Percentiles rank a stretch among this genome's conserved stretches.
Conservation (phyloP, 148 eudicot species). For the Rheum nobile region DNA sequence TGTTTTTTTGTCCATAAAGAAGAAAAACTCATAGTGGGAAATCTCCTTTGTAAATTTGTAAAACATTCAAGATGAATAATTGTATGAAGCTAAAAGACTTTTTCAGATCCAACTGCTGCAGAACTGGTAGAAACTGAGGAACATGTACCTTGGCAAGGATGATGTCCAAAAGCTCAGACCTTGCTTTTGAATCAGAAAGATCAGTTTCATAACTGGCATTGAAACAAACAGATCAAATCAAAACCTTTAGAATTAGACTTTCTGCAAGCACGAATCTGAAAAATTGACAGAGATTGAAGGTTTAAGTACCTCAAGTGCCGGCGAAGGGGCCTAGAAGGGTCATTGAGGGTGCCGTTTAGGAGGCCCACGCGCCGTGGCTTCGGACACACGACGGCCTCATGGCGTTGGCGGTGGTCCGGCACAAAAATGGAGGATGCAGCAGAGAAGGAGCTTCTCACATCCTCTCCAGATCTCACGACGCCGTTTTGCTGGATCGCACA, state of each 20-base stretch:
- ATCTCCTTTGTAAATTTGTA: not conserved
- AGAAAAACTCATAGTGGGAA: not conserved
- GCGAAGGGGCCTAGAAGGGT: conserved; percentile 28
- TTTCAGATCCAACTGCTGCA: not conserved
- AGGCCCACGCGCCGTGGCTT: conserved; percentile 74
- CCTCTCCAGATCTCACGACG: conserved; percentile 30
- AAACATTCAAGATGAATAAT: not conserved
- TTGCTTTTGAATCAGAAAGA: conserved; percentile 55
- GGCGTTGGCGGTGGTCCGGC: conserved; percentile 13
- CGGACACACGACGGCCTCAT: conserved; percentile 55
- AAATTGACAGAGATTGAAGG: conserved; percentile 3
- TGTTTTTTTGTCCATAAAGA: not conserved
- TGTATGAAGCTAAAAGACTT: not conserved
- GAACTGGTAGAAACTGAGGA: not conserved
- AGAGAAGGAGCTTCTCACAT: conserved; percentile 28
- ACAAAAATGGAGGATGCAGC: conserved; percentile 4
- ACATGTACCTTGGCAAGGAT: conserved; percentile 53
- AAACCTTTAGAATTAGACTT: not conserved
- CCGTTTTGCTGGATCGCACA: conserved; percentile 23
- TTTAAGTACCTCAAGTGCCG: conserved; percentile 48
- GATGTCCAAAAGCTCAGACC: conserved; percentile 77
- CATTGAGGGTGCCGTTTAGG: conserved; percentile 21
- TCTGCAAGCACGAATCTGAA: not conserved
- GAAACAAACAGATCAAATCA: not conserved
- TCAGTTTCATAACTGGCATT: conserved; percentile 61